These are phyloP conservation scores for Mucor piriformis DNA, from an alignment of 371 early-diverging fungal species.

Conservation along the genomic window DNA sequence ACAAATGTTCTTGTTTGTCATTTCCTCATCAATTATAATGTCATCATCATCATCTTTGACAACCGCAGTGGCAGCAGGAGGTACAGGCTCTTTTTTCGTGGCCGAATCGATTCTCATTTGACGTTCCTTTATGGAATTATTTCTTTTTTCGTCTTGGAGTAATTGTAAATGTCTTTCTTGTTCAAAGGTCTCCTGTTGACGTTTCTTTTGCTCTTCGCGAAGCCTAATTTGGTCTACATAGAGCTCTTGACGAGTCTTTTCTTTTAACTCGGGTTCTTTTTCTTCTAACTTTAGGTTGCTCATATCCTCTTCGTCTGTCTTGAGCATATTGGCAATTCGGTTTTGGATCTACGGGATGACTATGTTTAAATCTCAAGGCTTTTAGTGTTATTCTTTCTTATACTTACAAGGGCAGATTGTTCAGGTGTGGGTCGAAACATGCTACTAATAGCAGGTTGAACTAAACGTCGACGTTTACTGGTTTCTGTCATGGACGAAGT, in stretches of 20 bases:
- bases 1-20: conserved; percentile 35
- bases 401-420: conserved; percentile 8
- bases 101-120: too few species aligned
- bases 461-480: conserved; percentile 15
- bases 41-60: not conserved
- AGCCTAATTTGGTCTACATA: conserved; percentile 8
- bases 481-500: conserved; percentile 4
- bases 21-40: conserved; percentile 27
- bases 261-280: not conserved
- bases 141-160: not conserved
- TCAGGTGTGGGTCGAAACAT: conserved; percentile 1
- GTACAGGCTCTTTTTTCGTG: not conserved
- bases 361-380: not conserved
- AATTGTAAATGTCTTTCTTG: conserved; percentile 1
- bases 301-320: not conserved
- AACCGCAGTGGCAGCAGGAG: not conserved
- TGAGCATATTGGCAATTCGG: not conserved
- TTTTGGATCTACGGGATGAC: conserved; percentile 6
- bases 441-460: not conserved
- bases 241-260: conserved; percentile 8
- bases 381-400: not conserved
- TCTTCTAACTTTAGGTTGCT: not conserved
- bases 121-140: too few species aligned
- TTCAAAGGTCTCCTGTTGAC: not conserved
- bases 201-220: conserved; percentile 6